Evolutionary conservation across 2,329 filamentous ascomycete genomes (phyloP).

Genomic region (Diplodia seriata): DNA sequence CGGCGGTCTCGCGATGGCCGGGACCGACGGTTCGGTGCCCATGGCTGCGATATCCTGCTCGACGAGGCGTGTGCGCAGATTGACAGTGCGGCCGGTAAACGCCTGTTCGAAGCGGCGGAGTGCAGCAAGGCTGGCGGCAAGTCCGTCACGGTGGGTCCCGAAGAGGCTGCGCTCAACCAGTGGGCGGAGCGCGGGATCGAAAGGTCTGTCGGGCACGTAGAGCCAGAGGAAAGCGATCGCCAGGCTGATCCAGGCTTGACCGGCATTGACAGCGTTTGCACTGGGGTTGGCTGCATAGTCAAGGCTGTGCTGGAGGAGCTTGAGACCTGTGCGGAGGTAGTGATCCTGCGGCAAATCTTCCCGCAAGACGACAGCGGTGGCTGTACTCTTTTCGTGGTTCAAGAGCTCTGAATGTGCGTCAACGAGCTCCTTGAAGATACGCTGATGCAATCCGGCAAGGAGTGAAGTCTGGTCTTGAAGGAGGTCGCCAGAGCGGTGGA

Average conservation of each 20-base stretch:
- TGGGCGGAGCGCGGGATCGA: conserved; percentile 74
- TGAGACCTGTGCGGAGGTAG: conserved; percentile 43
- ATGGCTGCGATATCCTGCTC: conserved; percentile 67
- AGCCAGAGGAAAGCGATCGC: conserved; percentile 76
- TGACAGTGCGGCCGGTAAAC: conserved; percentile 73
- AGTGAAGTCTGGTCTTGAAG: conserved; percentile 42
- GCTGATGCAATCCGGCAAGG: conserved; percentile 41
- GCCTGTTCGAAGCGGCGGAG: conserved; percentile 69
- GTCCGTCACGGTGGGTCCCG: conserved; percentile 60
- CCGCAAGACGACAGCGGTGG: background rate
- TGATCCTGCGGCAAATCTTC: conserved; percentile 19
- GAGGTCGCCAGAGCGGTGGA: conserved; percentile 45
- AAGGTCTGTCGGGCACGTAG: conserved; percentile 84
- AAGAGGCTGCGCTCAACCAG: conserved; percentile 69
- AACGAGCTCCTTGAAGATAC: conserved; percentile 38
- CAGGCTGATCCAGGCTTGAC: conserved; percentile 73
- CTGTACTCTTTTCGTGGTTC: background rate
- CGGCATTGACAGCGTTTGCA: conserved; percentile 42
- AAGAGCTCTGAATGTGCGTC: conserved; percentile 35
- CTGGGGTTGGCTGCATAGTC: background rate
- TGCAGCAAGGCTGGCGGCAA: conserved; percentile 65
- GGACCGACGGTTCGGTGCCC: conserved; percentile 70
- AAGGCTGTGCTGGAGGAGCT: conserved; percentile 17
- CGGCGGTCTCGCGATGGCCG: conserved; percentile 74
- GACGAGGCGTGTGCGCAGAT: conserved; percentile 69